phyloP scores from a whole-genome alignment of 257 asterid species.

The Solanum pinnatisectum region DNA sequence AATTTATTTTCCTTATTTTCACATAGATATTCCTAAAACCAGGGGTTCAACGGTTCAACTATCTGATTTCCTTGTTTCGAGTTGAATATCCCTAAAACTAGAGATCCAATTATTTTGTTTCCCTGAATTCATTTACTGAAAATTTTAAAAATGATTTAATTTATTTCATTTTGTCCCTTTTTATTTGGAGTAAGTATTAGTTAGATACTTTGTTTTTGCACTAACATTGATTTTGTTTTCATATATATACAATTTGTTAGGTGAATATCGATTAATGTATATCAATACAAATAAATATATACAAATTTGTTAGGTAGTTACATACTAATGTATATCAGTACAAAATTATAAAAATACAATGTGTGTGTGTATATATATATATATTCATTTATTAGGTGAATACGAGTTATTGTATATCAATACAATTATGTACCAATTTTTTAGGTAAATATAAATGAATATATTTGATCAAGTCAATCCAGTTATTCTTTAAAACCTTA shows the following conservation, averaged over 20 bases:
- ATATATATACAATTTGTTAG: background rate
- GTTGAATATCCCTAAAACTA: background rate
- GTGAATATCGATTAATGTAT: background rate
- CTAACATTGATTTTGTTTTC: too few relatives aligned
- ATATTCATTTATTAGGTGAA: background rate
- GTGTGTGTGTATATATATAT: too few relatives aligned
- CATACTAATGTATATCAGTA: background rate
- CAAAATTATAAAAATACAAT: too few relatives aligned
- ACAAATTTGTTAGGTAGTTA: too few relatives aligned
- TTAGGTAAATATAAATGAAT: too few relatives aligned
- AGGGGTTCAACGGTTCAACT: background rate
- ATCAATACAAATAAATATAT: background rate
- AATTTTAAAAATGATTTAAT: too few relatives aligned
- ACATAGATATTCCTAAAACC: background rate
- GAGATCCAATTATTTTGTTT: background rate
- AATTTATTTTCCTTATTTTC: background rate
- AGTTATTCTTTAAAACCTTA: too few relatives aligned
- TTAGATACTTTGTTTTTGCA: background rate
- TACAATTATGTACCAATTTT: too few relatives aligned
- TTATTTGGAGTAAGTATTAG: background rate
- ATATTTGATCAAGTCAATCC: too few relatives aligned
- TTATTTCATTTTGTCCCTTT: too few relatives aligned
- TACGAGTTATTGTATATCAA: background rate
- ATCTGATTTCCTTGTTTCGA: background rate
- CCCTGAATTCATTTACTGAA: too few relatives aligned